Percentiles rank a stretch among this genome's conserved stretches.
Conservation (phyloP, 2,329 filamentous ascomycete species). For the Neofusicoccum sp. region DNA sequence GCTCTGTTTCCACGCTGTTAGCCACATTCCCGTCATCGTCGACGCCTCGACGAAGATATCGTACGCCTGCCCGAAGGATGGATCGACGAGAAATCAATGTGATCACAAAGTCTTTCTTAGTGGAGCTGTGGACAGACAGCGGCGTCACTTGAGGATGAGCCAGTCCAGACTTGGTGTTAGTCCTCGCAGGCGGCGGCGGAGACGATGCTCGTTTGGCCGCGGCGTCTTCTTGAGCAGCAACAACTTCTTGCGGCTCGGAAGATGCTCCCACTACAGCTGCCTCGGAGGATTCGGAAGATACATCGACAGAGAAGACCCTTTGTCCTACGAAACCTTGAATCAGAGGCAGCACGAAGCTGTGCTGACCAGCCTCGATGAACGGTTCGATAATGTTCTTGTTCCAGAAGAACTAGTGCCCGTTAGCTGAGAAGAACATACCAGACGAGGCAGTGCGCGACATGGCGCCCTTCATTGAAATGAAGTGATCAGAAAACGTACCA, state of each 20-base stretch:
- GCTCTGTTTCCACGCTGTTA: conserved; percentile 92
- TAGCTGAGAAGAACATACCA: neutral
- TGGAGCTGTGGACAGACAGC: conserved; percentile 12
- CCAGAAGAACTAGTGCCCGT: conserved; percentile 72
- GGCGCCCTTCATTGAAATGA: neutral
- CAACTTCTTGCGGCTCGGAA: conserved; percentile 34
- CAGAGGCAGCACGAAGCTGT: conserved; percentile 71
- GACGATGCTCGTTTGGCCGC: conserved; percentile 18
- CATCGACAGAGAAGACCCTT: conserved; percentile 70
- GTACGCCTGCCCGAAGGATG: conserved; percentile 77
- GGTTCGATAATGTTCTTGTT: conserved; percentile 73
- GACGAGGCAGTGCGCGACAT: conserved; percentile 27
- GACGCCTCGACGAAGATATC: conserved; percentile 85
- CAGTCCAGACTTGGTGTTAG: conserved; percentile 3
- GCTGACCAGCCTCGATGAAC: conserved; percentile 71
- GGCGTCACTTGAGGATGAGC: conserved; percentile 12
- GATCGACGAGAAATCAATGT: conserved; percentile 90
- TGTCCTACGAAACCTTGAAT: conserved; percentile 96
- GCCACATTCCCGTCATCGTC: conserved; percentile 87
- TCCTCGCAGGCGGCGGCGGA: conserved; percentile 25
- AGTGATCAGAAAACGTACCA: conserved; percentile 46
- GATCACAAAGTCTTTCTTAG: conserved; percentile 62
- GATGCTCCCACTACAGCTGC: conserved; percentile 35
- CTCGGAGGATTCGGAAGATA: conserved; percentile 40
- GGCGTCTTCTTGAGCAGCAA: conserved; percentile 28